A percentile compares a stretch with the other conserved stretches of the same genome.
Evolutionary conservation across 2,329 filamentous ascomycete species (phyloP).

Genomic region (Colletotrichum tanaceti): DNA sequence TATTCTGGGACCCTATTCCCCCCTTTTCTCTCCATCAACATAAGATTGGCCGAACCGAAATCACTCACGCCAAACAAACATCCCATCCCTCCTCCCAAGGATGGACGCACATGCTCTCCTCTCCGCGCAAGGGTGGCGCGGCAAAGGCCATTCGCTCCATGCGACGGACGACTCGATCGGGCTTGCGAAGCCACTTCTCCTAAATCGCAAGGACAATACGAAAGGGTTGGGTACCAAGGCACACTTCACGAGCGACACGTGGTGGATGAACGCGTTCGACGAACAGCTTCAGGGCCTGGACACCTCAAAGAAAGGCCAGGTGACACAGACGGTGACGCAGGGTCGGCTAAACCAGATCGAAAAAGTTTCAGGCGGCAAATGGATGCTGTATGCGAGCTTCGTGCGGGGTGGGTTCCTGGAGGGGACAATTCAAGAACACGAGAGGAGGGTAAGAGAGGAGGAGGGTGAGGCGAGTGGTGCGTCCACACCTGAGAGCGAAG

Average conservation of each 20-base stretch:
- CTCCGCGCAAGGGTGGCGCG: slow-evolving; percentile 88
- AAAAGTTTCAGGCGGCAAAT: slow-evolving; percentile 63
- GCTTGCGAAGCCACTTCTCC: slow-evolving; percentile 83
- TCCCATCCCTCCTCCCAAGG: neutral
- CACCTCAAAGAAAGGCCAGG: slow-evolving; percentile 66
- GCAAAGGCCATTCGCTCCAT: slow-evolving; percentile 88
- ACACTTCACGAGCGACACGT: slow-evolving; percentile 80
- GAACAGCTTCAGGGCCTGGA: slow-evolving; percentile 86
- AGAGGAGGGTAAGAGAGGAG: slow-evolving; percentile 34
- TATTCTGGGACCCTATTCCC: too few species aligned
- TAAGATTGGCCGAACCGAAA: neutral
- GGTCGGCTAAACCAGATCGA: slow-evolving; percentile 68
- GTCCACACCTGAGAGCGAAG: slow-evolving; percentile 41
- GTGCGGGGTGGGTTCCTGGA: slow-evolving; percentile 82
- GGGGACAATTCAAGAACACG: slow-evolving; percentile 69
- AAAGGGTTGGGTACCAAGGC: slow-evolving; percentile 84
- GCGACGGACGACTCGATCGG: slow-evolving; percentile 77
- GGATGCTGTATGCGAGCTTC: slow-evolving; percentile 84
- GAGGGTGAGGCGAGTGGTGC: slow-evolving; percentile 41
- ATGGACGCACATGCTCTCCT: slow-evolving; percentile 92
- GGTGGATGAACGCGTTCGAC: slow-evolving; percentile 97
- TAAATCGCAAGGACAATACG: slow-evolving; percentile 84
- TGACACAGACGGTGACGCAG: slow-evolving; percentile 66
- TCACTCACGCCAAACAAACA: neutral
- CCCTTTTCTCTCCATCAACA: neutral